Evolutionary conservation across 371 early-diverging fungal species (phyloP).

Genomic region (Mucor piriformis): DNA sequence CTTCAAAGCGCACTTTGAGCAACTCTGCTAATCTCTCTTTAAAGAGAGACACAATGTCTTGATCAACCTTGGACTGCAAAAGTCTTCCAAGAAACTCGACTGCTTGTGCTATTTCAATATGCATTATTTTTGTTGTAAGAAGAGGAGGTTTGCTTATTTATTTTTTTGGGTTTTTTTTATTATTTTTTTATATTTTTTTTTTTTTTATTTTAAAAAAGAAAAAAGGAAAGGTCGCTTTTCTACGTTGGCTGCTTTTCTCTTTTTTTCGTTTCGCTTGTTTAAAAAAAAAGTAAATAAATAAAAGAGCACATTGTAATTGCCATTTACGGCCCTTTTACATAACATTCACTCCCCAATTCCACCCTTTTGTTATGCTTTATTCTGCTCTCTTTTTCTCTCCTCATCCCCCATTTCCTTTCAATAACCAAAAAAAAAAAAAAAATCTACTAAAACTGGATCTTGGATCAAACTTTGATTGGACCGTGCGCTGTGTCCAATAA

Average conservation of each 20-base stretch:
- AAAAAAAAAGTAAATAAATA: neutral
- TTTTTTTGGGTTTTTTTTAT: neutral
- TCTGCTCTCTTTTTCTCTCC: too few species aligned
- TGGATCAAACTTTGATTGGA: neutral
- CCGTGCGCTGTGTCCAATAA: neutral
- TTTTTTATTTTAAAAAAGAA: neutral
- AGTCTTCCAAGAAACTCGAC: conserved; percentile 62
- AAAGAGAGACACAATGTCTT: conserved; percentile 39
- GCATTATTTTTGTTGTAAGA: conserved; percentile 40
- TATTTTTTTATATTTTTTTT: neutral
- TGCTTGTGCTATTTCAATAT: conserved; percentile 66
- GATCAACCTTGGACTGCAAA: conserved; percentile 49
- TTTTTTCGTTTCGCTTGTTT: neutral
- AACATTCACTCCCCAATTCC: too few species aligned
- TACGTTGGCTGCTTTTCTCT: neutral
- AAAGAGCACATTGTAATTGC: neutral
- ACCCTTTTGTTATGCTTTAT: too few species aligned
- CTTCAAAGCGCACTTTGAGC: conserved; percentile 48
- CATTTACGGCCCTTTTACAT: too few species aligned
- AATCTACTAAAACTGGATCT: neutral
- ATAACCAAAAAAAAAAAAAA: neutral
- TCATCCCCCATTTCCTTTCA: neutral
- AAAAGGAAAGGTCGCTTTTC: neutral
- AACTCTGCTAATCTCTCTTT: conserved; percentile 47
- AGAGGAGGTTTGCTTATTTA: neutral